phyloP scores from a whole-genome alignment of 257 asterid genomes.

The Echium plantagineum region DNA sequence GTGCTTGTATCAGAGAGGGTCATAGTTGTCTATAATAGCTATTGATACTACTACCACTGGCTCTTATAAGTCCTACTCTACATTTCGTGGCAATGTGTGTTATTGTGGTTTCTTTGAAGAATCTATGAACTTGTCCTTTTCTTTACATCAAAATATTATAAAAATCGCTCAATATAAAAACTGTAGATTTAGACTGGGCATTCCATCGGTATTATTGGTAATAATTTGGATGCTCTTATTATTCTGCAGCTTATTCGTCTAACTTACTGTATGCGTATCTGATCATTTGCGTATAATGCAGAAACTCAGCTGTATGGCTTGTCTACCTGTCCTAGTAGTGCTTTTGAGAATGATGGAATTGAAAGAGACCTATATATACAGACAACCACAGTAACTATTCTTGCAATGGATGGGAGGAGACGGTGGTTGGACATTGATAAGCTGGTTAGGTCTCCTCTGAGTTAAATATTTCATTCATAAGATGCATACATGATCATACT shows the following conservation, averaged over 20 bases:
- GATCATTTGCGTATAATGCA: slow-evolving; percentile 17
- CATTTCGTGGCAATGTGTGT: not conserved
- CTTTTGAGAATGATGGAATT: slow-evolving; percentile 77
- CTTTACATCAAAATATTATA: too few relatives aligned
- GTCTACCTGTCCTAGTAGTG: slow-evolving; percentile 54
- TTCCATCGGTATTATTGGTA: not conserved
- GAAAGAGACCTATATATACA: slow-evolving; percentile 81
- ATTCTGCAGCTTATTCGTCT: not conserved
- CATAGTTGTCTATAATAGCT: not conserved
- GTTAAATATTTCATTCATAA: not conserved
- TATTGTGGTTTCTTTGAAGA: not conserved
- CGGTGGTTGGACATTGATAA: slow-evolving; percentile 95
- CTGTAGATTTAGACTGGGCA: not conserved
- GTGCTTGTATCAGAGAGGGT: not conserved
- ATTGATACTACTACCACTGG: not conserved
- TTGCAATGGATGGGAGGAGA: slow-evolving; percentile 98
- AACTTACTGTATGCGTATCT: not conserved
- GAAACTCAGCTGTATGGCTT: slow-evolving; percentile 27
- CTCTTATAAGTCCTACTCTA: not conserved
- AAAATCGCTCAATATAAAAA: not conserved
- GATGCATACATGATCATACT: not conserved
- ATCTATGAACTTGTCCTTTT: not conserved
- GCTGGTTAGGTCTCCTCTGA: slow-evolving; percentile 40
- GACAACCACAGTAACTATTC: slow-evolving; percentile 62
- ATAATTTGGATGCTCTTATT: not conserved